These are phyloP conservation scores for Sporothrix brasiliensis DNA, from an alignment of 2,329 filamentous ascomycete species.

Conservation along the genomic window DNA sequence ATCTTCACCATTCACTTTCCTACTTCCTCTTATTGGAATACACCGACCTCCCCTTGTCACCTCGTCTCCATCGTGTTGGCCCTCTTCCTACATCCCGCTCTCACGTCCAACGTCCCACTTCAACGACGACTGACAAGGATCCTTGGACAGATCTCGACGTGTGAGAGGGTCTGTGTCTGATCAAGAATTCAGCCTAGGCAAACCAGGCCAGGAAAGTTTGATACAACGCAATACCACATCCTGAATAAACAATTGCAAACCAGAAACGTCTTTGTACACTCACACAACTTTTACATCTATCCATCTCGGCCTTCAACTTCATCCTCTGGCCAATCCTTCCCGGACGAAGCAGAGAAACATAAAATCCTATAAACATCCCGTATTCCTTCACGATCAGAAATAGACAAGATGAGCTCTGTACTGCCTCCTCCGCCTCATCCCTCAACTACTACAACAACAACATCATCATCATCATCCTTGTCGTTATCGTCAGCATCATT, in stretches of 20 bases:
- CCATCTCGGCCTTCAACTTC: neutral
- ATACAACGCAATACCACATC: conserved; percentile 4
- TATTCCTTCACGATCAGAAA: neutral
- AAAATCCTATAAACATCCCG: neutral
- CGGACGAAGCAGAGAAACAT: neutral
- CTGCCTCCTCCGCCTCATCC: conserved; percentile 16
- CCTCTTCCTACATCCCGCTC: conserved; percentile 1
- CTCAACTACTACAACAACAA: neutral
- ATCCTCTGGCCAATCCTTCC: neutral
- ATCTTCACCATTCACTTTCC: neutral
- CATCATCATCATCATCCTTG: neutral
- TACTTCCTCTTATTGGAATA: conserved; percentile 6
- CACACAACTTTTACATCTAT: neutral
- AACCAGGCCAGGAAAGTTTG: neutral
- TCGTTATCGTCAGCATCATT: neutral
- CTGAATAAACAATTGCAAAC: neutral
- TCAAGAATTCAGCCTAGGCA: conserved; percentile 12
- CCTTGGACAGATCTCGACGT: neutral
- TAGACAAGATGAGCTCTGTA: conserved; percentile 4
- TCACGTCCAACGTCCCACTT: neutral
- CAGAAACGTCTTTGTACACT: neutral
- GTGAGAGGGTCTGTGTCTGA: conserved; percentile 10
- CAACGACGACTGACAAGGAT: neutral
- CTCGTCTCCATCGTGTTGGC: conserved; percentile 14
- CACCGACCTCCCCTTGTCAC: neutral